Percentiles rank a stretch among this genome's conserved stretches.
Conservation (phyloP, 2,329 filamentous ascomycete genomes). For the Scedosporium dehoogii region DNA sequence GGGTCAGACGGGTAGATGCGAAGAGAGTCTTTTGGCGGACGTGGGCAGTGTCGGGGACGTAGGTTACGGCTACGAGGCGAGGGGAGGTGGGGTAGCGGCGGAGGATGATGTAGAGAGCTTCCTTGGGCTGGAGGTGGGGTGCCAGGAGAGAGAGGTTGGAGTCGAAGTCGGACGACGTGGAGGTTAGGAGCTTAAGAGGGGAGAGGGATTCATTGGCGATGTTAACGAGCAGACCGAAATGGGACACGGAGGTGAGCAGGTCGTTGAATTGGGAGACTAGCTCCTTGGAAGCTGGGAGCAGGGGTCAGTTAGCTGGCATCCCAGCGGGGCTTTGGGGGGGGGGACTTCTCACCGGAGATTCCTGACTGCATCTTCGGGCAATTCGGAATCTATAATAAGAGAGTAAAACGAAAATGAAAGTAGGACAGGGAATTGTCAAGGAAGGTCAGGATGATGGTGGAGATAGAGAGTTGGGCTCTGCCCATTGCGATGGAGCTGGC, state of each 20-base stretch:
- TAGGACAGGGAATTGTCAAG: too few species aligned
- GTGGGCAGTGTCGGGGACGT: slow-evolving; percentile 67
- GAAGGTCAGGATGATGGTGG: too few species aligned
- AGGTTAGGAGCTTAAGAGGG: slow-evolving; percentile 43
- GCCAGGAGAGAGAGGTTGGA: slow-evolving; percentile 54
- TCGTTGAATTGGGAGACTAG: slow-evolving; percentile 63
- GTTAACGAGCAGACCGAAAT: slow-evolving; percentile 62
- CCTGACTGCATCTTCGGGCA: slow-evolving; percentile 59
- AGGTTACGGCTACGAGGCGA: slow-evolving; percentile 62
- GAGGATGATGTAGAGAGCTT: slow-evolving; percentile 65
- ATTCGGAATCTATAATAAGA: not conserved
- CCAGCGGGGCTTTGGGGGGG: not conserved
- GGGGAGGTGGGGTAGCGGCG: slow-evolving; percentile 51
- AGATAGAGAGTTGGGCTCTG: too few species aligned
- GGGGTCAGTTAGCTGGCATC: slow-evolving; percentile 1
- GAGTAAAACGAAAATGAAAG: too few species aligned
- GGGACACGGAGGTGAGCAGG: slow-evolving; percentile 49
- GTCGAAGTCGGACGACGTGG: slow-evolving; percentile 46
- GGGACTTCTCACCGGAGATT: slow-evolving; percentile 50
- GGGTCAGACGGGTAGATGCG: slow-evolving; percentile 64
- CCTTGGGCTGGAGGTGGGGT: slow-evolving; percentile 53
- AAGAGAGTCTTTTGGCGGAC: slow-evolving; percentile 85
- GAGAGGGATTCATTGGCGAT: slow-evolving; percentile 61
- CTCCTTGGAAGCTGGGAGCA: slow-evolving; percentile 58
- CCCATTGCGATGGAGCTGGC: too few species aligned